These are phyloP conservation scores for Teunomyces gatunensis DNA, from an alignment of 805 yeast genomes.

Conservation along the genomic window DNA sequence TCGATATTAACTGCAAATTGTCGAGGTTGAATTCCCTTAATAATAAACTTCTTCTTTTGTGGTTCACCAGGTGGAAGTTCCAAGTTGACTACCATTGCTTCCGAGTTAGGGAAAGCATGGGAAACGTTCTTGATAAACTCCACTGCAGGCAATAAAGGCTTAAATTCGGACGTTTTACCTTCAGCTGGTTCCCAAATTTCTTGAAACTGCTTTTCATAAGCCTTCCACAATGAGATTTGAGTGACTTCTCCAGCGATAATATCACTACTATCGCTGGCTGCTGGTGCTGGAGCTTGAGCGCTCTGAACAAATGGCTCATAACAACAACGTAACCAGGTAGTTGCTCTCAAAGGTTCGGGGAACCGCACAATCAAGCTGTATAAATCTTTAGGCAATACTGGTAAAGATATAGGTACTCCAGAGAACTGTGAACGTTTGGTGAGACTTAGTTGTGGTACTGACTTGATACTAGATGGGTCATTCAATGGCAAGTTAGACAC, in stretches of 20 bases:
- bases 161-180: conserved; percentile 25
- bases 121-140: conserved; percentile 95
- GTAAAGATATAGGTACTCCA: conserved; percentile 62
- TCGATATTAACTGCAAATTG: conserved; percentile 49
- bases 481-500: conserved; percentile 34
- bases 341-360: conserved; percentile 87
- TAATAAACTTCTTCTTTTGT: conserved; percentile 77
- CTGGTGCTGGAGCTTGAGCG: conserved; percentile 5
- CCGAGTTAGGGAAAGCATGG: conserved; percentile 80
- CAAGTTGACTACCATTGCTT: conserved; percentile 85
- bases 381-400: conserved; percentile 54
- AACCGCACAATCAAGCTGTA: conserved; percentile 59
- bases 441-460: conserved; percentile 31
- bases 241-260: conserved; percentile 72
- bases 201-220: conserved; percentile 86
- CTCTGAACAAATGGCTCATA: conserved; percentile 63
- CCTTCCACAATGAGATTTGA: conserved; percentile 93
- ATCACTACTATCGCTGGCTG: conserved; percentile 14
- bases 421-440: conserved; percentile 48
- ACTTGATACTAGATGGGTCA: conserved; percentile 26
- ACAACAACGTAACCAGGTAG: conserved; percentile 90
- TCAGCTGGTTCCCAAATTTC: conserved; percentile 53
- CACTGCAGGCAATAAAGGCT: conserved; percentile 78
- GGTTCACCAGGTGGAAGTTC: conserved; percentile 37
- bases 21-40: conserved; percentile 93